Evolutionary conservation across 768 basidiomycete genomes (phyloP), one percentile per base, ranked within the genome.

Genomic region (Boletellus sp.): DNA sequence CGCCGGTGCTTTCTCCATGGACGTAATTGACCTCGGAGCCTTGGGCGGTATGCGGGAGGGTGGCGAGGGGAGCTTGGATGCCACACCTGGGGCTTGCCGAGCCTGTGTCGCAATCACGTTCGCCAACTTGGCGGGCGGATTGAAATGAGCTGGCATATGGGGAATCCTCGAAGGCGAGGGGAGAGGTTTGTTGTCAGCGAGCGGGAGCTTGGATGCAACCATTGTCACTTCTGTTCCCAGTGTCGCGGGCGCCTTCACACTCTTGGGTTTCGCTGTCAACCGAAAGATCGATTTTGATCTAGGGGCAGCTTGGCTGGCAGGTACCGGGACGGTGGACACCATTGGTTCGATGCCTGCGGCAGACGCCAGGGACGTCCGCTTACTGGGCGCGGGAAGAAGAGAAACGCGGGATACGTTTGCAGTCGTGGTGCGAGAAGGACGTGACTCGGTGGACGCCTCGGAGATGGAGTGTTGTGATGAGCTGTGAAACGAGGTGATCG

Each of bases 231-330:
- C 49, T 24, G 34, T 32, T 23, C 45, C 50, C 10, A 48, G 42
- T 2, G 43, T 13, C 6, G 35, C 11, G 4, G 63, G 60, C 9
- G 28, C 38, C 42, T 63, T 65, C 24, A 53, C 32, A 32, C 42
- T 50, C 35, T 68, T 67, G 35, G 61, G 47, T 53, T 63, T 67
- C 7, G 59, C 47, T 13, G 63, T 48, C 45, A 65, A 49, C 7
- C 61, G 54, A 45, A 67, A 67, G 16, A 69, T 69, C 13, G 66
- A 65, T 47, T 69, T 69, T 9, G 67, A 45, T 36, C 63, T 56
- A 6, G 35, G 35, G 1, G 43, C 19, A 12, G 45, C 15, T 24
- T 51, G 34, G 31, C 20, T 33, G 16, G 45, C 11, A 47, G 52
- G 23, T 5, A 42, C 13, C 12, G 45, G 39, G 10, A 47, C 50